Base-by-base conservation (phyloP, 768 basidiomycete species). In the Strobilomyces confusus region DNA sequence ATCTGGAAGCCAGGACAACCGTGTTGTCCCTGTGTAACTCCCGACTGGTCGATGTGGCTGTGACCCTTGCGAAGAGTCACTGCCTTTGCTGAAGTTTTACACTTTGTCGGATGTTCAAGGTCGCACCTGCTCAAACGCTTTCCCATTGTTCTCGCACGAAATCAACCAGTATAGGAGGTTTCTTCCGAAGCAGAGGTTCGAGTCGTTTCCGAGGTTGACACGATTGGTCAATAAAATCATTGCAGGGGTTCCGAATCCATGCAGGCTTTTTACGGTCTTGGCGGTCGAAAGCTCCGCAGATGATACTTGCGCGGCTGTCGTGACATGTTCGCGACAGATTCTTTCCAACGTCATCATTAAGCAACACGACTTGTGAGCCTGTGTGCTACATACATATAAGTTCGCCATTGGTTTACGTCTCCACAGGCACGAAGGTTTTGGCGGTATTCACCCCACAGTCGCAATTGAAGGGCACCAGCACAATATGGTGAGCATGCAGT, bases 261-360 rank as follows among this genome's bases (percentile, higher is more conserved):
- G 40, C 44, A 61, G 64, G 22, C 14, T 30, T 20, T 83, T 89
- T 63, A 87, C 81, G 1, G 83, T 90, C 14, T 78, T 91, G 9
- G 87, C 82, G 9, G 63, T 95, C 34, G 94, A 97, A 69, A 86
- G 87, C 2, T 94, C 92, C 13, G 92, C 93, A 14, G 95, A 99
- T 68, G 97, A 98, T 65, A 90, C 93, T 1, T 95, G 93, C 61
- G 92, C 86, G 15, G 88, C 95, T 1, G 77, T 98, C 46, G 87
- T 99, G 33, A 80, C 81, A 19, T 88, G 86, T 1, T 73, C 80
- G 9, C 79, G 82, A 19, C 63, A 75, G 63, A 76, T 98, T 37
- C 81, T 89, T 49, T 86, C 92, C 3, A 95, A 94, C 67, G 80
- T 98, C 5, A 86, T 98, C 55, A 72, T 91, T 36, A 91, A 88